Evolutionary conservation across 805 yeast genomes (phyloP), one percentile per base, ranked within the genome.

Genomic region (Yarrowia osloensis): DNA sequence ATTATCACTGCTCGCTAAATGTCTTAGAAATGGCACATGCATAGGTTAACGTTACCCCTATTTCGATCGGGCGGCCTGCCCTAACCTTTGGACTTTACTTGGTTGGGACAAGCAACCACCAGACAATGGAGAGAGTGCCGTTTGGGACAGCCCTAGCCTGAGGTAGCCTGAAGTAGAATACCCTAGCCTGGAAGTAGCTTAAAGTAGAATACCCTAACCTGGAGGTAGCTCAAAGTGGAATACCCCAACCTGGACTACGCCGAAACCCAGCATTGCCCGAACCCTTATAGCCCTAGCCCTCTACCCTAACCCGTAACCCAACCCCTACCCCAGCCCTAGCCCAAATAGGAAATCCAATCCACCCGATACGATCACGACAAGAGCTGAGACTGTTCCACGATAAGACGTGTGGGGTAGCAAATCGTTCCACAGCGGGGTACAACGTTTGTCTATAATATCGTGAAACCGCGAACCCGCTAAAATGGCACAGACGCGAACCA

Each of bases 21-120:
- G 57, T 50, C 57, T 50, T 50, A 15, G 57, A 50, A 50, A 49
- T 49, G 39, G 39, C 39, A 49, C 39, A 49, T 49, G 55, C 55
- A 49, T 49, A 49, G 55, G 24, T 49, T 49, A 29, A 49, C 55
- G 55, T 50, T 31, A 31, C 57, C 57, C 57, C 57, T 50, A 33
- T 50, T 50, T 37, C 28, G 29, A 33, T 21, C 2, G 40, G 40
- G 28, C 17, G 3, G 13, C 29, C 29, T 28, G 15, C 57, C 55
- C 55, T 31, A 50, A 50, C 55, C 55, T 33, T 24, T 7, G 11
- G 15, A 11, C 5, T 15, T 35, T 35, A 3, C 39, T 19, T 11
- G 4, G 26, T 42, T 42, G 21, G 47, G 47, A 12, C 28, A 11
- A 39, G 40, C 40, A 37, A 21, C 40, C n/a, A n/a, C n/a, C n/a